These are phyloP conservation scores for Chaetomium sp. DNA, from an alignment of 2,329 filamentous ascomycete genomes.

Conservation along the genomic window DNA sequence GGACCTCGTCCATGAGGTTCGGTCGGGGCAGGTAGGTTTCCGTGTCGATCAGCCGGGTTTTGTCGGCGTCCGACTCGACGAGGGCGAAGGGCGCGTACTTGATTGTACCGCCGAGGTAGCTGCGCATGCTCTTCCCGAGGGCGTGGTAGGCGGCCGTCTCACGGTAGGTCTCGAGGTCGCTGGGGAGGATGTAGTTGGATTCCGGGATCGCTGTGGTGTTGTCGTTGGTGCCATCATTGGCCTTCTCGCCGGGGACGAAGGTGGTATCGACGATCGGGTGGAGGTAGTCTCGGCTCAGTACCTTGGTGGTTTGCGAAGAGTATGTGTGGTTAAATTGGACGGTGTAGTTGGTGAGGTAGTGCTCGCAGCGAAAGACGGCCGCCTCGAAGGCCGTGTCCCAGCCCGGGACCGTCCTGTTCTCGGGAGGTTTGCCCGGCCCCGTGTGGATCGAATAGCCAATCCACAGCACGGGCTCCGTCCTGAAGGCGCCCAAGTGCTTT, in stretches of 20 bases:
- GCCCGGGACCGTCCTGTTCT: constrained; percentile 31
- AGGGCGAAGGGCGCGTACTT: constrained; percentile 35
- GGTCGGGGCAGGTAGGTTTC: constrained; percentile 38
- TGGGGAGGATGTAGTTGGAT: constrained; percentile 40
- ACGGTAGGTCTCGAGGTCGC: constrained; percentile 39
- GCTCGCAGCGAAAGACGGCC: constrained; percentile 44
- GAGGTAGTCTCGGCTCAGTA: constrained; percentile 36
- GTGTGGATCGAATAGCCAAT: constrained; percentile 41
- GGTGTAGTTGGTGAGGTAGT: constrained; percentile 43
- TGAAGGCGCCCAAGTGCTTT: constrained; percentile 42
- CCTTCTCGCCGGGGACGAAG: constrained; percentile 35
- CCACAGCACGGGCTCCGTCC: constrained; percentile 46
- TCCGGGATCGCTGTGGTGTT: constrained; percentile 40
- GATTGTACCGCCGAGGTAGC: constrained; percentile 41
- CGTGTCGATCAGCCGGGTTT: constrained; percentile 47
- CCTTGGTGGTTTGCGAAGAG: constrained; percentile 37
- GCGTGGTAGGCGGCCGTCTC: constrained; percentile 42
- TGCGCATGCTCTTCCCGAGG: constrained; percentile 41
- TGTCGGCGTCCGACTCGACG: constrained; percentile 42
- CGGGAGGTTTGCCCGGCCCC: constrained; percentile 31
- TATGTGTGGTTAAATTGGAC: constrained; percentile 42
- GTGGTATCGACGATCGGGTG: constrained; percentile 42
- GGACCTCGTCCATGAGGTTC: constrained; percentile 38
- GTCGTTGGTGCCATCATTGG: constrained; percentile 43
- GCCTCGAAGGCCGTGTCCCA: constrained; percentile 42